A percentile compares a stretch with the other conserved stretches of the same genome.
Conservation (phyloP, 306 rosid genomes). For the Pterocarpus macrocarpus region DNA sequence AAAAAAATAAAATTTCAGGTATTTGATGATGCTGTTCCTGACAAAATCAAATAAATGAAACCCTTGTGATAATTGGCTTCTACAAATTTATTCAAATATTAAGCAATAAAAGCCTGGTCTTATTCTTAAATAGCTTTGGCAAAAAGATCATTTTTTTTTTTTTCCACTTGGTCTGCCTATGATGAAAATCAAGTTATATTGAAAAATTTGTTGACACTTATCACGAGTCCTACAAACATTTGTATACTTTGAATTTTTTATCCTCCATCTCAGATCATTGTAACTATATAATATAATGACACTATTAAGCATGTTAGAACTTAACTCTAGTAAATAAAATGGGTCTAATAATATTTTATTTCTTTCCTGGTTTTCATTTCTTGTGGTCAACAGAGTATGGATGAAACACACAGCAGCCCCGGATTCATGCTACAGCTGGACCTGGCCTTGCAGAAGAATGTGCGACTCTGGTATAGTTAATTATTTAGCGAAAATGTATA, state of each 20-base stretch:
- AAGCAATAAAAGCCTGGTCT: neutral
- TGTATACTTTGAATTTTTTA: constrained; percentile 22
- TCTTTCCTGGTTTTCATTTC: constrained; percentile 42
- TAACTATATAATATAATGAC: constrained; percentile 29
- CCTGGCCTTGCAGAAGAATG: constrained; percentile 99
- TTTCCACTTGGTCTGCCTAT: neutral
- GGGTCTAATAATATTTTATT: constrained; percentile 28
- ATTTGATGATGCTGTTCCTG: neutral
- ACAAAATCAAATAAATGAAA: constrained; percentile 24
- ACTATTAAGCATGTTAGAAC: constrained; percentile 29
- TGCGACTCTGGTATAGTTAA: constrained; percentile 74
- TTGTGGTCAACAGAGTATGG: constrained; percentile 74
- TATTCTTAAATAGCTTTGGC: constrained; percentile 10
- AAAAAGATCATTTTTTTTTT: neutral
- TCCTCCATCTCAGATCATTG: constrained; percentile 6
- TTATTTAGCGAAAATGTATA: constrained; percentile 31
- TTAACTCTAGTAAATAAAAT: constrained; percentile 16
- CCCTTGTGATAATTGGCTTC: constrained; percentile 18
- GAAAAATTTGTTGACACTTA: neutral
- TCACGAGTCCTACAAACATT: neutral
- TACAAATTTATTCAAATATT: constrained; percentile 20
- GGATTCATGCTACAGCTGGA: constrained; percentile 99
- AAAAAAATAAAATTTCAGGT: constrained; percentile 34
- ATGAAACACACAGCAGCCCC: constrained; percentile 96
- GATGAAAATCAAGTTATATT: constrained; percentile 1